Percentiles rank a stretch among this genome's conserved stretches.
Conservation (phyloP, 2,329 filamentous ascomycete genomes). For the Aspergillus transmontanensis region DNA sequence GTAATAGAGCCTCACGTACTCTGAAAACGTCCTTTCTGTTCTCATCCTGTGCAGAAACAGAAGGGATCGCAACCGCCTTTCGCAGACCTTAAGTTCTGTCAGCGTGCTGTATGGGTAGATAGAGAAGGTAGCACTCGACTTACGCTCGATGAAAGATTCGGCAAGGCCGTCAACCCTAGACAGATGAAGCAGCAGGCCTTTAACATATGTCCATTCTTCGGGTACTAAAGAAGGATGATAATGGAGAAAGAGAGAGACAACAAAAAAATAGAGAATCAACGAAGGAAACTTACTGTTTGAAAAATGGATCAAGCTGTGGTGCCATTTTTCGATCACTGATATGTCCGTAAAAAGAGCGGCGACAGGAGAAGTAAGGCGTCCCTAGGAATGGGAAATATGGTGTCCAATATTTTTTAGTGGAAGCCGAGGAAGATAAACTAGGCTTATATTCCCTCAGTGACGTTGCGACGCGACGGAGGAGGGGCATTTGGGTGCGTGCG, state of each 20-base stretch:
- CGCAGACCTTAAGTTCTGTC: slow-evolving; percentile 58
- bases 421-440: slow-evolving; percentile 9
- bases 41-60: slow-evolving; percentile 87
- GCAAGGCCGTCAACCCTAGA: slow-evolving; percentile 71
- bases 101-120: slow-evolving; percentile 11
- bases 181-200: slow-evolving; percentile 9
- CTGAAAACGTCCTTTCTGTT: slow-evolving; percentile 88
- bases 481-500: slow-evolving; percentile 33
- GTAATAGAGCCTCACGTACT: slow-evolving; percentile 41
- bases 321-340: slow-evolving; percentile 70
- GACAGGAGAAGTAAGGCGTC: slow-evolving; percentile 20
- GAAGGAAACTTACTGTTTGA: slow-evolving; percentile 65
- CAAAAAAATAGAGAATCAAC: not conserved
- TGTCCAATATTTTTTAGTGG: slow-evolving; percentile 8
- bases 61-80: slow-evolving; percentile 93
- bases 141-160: slow-evolving; percentile 81
- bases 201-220: not conserved
- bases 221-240: not conserved
- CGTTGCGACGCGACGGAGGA: slow-evolving; percentile 32
- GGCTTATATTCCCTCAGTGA: slow-evolving; percentile 25
- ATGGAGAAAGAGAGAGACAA: not conserved
- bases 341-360: slow-evolving; percentile 47
- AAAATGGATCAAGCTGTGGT: slow-evolving; percentile 86
- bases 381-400: slow-evolving; percentile 8
- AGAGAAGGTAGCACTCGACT: slow-evolving; percentile 22